Evolutionary conservation across 257 asterid genomes (phyloP), one percentile per base, ranked within the genome.

Genomic region (Fraxinus pennsylvanica): DNA sequence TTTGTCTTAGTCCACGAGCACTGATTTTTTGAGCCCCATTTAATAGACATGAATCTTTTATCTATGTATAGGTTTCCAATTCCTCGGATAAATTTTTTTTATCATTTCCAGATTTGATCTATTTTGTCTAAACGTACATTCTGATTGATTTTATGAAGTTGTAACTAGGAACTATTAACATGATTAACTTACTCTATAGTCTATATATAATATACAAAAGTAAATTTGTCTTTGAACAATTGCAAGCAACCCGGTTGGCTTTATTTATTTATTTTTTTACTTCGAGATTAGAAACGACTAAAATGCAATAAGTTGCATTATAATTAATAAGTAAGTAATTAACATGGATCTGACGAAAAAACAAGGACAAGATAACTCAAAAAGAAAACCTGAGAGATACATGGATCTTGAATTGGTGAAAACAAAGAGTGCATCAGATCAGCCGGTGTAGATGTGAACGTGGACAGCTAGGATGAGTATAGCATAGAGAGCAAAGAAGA

Each of bases 381-480:
- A 22, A 61, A 9, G 32, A 15, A 63, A 10, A 25, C 35, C 67
- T 22, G 8, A 59, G 67, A 59, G 67, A 63, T 22, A 22, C 3
- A 54, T 67, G 72, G 68, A 63, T 79, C 81, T 29, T 2, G 73
- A 1, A 3, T 14, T 7, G 72, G 70, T 8, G 71, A 54, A 35
- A 33, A 29, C 50, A 41, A 43, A 8, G 7, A 21, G 77, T 75
- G 19, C 39, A 65, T 57, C 25, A 74, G 66, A 36, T 90, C 87
- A 91, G 79, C 90, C 96, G 73, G 98, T 90, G 68, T 92, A 92
- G 87, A 94, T 91, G 81, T 94, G 98, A 78, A 94, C 80, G 57
- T 89, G 92, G 76, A 92, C 90, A 74, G 91, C 96, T 1, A 94
- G 86, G 85, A 91, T 86, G 59, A 94, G 86, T 69, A 94, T 74